These are phyloP conservation scores for Xerocomus potaroensis DNA, from an alignment of 768 basidiomycete species.

Conservation along the genomic window DNA sequence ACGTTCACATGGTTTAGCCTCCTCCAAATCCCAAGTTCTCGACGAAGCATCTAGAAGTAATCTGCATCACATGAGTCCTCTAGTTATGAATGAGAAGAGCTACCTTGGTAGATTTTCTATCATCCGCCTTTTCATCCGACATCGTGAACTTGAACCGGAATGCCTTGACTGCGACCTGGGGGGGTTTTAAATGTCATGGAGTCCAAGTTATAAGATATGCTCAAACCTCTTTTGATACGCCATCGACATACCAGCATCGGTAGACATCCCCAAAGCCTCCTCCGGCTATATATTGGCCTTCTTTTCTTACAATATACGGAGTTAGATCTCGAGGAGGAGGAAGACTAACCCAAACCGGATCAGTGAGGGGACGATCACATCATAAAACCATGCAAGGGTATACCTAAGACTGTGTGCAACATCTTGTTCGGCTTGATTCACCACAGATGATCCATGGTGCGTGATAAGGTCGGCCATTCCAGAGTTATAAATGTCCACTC, in stretches of 20 bases:
- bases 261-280: constrained; percentile 4
- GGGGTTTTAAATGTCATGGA: neutral
- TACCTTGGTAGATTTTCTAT: neutral
- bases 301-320: neutral
- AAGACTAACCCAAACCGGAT: neutral
- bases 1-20: constrained; percentile 22
- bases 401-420: too few species aligned
- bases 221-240: constrained; percentile 3
- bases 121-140: neutral
- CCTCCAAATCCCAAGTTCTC: constrained; percentile 29
- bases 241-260: constrained; percentile 1
- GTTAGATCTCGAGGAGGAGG: constrained; percentile 8
- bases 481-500: too few species aligned
- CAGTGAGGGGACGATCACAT: too few species aligned
- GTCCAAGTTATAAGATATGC: neutral
- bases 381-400: too few species aligned
- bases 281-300: neutral
- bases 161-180: constrained; percentile 23
- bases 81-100: neutral
- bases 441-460: too few species aligned
- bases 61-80: fast-evolving
- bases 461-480: too few species aligned
- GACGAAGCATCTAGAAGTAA: constrained; percentile 11
- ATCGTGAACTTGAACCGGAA: constrained; percentile 3
- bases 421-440: too few species aligned